Evolutionary conservation across 441 rosid genomes (phyloP).

Genomic region (Breynia disticha): DNA sequence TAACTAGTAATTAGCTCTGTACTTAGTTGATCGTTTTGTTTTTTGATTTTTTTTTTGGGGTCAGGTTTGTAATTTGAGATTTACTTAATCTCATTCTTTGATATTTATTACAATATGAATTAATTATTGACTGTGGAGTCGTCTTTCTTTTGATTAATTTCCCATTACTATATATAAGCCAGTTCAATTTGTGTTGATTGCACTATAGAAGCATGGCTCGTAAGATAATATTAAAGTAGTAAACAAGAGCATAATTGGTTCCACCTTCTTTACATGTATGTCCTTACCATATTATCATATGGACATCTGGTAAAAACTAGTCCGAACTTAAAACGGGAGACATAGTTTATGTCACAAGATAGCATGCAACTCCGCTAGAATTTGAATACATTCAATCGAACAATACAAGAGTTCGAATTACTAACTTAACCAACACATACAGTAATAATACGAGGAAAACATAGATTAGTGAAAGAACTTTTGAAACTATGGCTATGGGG

Average conservation of each 20-base stretch:
- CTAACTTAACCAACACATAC: no score
- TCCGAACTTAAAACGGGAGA: no score
- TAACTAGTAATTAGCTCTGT: background rate
- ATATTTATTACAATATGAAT: background rate
- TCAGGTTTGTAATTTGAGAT: slow-evolving; percentile 15
- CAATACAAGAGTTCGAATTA: no score
- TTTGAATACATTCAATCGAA: no score
- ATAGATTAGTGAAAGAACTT: slow-evolving; percentile 30
- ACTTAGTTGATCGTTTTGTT: slow-evolving; percentile 1
- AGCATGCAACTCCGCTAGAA: no score
- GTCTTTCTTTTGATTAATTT: background rate
- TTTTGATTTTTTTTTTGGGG: slow-evolving; percentile 7
- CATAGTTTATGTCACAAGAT: no score
- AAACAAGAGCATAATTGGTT: slow-evolving; percentile 49
- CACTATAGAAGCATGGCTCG: slow-evolving; percentile 26
- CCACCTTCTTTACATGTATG: slow-evolving; percentile 33
- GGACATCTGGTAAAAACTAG: no score
- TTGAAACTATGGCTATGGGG: slow-evolving; percentile 46
- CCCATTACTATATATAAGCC: background rate
- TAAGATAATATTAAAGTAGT: slow-evolving; percentile 6
- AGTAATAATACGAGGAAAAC: slow-evolving; percentile 11
- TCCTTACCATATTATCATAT: slow-evolving; percentile 15
- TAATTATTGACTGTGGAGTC: background rate
- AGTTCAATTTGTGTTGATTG: slow-evolving; percentile 17
- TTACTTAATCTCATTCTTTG: slow-evolving; percentile 27